phyloP scores from a whole-genome alignment of 345 rosid genomes.

The Schrenkiella parvula region DNA sequence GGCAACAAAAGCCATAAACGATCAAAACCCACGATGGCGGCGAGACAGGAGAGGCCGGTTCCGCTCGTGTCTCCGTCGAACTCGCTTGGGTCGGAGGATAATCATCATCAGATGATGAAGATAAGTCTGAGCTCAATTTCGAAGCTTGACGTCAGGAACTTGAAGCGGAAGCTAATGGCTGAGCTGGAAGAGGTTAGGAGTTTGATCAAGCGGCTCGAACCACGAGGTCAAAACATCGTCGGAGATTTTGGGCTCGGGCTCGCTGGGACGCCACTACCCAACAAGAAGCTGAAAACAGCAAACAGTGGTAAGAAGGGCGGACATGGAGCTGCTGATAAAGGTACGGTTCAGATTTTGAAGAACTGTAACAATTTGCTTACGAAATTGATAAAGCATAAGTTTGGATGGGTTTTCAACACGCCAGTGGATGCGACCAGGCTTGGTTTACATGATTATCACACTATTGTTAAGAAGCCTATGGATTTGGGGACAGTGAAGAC shows the following conservation, averaged over 20 bases:
- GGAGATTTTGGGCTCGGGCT: slow-evolving; percentile 15
- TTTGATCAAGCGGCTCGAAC: slow-evolving; percentile 31
- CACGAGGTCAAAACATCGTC: slow-evolving; percentile 32
- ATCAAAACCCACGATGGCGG: slow-evolving; percentile 8
- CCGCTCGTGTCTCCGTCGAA: slow-evolving; percentile 22
- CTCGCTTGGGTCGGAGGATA: slow-evolving; percentile 23
- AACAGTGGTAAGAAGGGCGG: slow-evolving; percentile 29
- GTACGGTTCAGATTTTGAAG: slow-evolving; percentile 46
- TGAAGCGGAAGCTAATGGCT: slow-evolving; percentile 28
- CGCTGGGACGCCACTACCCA: slow-evolving; percentile 29
- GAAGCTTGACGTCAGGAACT: slow-evolving; percentile 27
- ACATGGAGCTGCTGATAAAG: slow-evolving; percentile 28
- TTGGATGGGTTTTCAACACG: slow-evolving; percentile 75
- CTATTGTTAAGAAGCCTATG: slow-evolving; percentile 78
- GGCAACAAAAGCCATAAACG: slow-evolving; percentile 24
- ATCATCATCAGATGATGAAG: slow-evolving; percentile 22
- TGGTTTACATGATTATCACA: slow-evolving; percentile 70
- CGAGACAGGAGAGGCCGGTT: slow-evolving; percentile 7
- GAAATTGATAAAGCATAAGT: slow-evolving; percentile 77
- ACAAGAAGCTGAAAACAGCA: slow-evolving; percentile 43
- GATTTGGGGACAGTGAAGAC: slow-evolving; percentile 85
- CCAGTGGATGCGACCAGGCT: slow-evolving; percentile 80
- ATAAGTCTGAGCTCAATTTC: slow-evolving; percentile 34
- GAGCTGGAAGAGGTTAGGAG: slow-evolving; percentile 32
- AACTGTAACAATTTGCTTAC: slow-evolving; percentile 55